Evolutionary conservation across 768 basidiomycete genomes (phyloP).

Genomic region (Russula earlei): DNA sequence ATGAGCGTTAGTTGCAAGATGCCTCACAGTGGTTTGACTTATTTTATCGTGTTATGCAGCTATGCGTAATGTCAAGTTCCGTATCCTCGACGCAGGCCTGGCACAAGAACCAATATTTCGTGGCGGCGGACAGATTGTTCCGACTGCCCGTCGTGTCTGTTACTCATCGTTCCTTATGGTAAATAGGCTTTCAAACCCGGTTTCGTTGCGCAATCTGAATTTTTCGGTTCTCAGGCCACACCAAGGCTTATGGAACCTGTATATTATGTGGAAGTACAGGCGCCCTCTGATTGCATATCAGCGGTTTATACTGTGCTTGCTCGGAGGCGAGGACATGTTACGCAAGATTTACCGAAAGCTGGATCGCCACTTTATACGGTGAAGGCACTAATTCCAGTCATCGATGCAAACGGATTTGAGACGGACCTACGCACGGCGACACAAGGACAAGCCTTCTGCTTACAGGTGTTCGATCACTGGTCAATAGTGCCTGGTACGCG

Average conservation of each 20-base stretch:
- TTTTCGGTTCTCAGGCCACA: constrained; percentile 52
- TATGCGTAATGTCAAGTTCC: constrained; percentile 98
- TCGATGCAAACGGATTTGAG: constrained; percentile 98
- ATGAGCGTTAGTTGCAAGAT: constrained; percentile 73
- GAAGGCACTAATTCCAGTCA: constrained; percentile 95
- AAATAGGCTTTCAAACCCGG: constrained; percentile 24
- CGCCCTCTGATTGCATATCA: constrained; percentile 96
- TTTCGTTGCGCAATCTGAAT: background rate
- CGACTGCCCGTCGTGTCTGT: constrained; percentile 96
- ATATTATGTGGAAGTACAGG: constrained; percentile 99
- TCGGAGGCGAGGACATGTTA: constrained; percentile 98
- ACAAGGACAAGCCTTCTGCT: constrained; percentile 97
- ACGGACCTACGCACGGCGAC: constrained; percentile 96
- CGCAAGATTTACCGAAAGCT: constrained; percentile 95
- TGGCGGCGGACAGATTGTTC: constrained; percentile 97
- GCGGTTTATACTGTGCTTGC: constrained; percentile 98
- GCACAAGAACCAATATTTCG: constrained; percentile 96
- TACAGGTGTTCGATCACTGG: constrained; percentile 98
- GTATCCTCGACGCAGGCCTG: constrained; percentile 83
- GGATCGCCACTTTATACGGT: constrained; percentile 97
- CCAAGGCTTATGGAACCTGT: constrained; percentile 95
- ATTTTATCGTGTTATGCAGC: constrained; percentile 38
- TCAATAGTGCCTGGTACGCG: constrained; percentile 87
- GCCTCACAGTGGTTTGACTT: constrained; percentile 5
- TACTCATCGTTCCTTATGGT: constrained; percentile 99